Conservation (phyloP, 768 basidiomycete species). For the Rickenella mellea region DNA sequence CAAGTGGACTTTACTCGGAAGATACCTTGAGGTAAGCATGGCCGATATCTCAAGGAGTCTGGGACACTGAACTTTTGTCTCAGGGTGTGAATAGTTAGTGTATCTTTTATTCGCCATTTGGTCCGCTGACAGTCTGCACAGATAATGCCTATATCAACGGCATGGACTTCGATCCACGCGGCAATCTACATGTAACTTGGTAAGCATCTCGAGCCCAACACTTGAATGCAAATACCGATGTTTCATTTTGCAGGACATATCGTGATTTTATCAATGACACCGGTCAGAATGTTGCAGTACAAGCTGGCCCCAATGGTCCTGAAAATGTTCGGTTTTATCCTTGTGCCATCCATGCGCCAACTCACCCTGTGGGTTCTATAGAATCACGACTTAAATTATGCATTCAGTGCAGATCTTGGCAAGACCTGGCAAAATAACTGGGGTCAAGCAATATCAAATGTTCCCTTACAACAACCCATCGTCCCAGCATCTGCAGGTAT, state of each 20-base stretch:
- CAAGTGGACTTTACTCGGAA: conserved; percentile 21
- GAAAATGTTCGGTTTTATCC: conserved; percentile 20
- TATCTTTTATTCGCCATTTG: not conserved
- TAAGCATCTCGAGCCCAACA: conserved; percentile 2
- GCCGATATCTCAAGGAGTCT: not conserved
- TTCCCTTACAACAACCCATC: conserved; percentile 16
- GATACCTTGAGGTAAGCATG: conserved; percentile 22
- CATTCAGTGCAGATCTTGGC: conserved; percentile 20
- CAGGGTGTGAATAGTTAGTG: conserved; percentile 26
- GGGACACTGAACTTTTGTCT: not conserved
- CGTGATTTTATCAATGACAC: conserved; percentile 29
- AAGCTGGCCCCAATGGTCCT: conserved; percentile 29
- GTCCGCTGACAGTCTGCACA: conserved; percentile 1
- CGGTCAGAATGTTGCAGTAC: conserved; percentile 26
- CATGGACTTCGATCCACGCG: conserved; percentile 22
- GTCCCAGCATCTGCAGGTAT: conserved; percentile 25
- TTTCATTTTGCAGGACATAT: conserved; percentile 21
- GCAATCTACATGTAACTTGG: conserved; percentile 23
- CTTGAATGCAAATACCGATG: not conserved
- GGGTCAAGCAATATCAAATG: conserved; percentile 22
- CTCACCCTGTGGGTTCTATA: conserved; percentile 4
- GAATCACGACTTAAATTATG: conserved; percentile 29
- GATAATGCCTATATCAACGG: conserved; percentile 31
- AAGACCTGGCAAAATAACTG: conserved; percentile 27
- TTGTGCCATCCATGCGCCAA: not conserved